Evolutionary conservation across 805 yeast species (phyloP), one percentile per base, ranked within the genome.

Genomic region (Starmerella khaoyaiensis): DNA sequence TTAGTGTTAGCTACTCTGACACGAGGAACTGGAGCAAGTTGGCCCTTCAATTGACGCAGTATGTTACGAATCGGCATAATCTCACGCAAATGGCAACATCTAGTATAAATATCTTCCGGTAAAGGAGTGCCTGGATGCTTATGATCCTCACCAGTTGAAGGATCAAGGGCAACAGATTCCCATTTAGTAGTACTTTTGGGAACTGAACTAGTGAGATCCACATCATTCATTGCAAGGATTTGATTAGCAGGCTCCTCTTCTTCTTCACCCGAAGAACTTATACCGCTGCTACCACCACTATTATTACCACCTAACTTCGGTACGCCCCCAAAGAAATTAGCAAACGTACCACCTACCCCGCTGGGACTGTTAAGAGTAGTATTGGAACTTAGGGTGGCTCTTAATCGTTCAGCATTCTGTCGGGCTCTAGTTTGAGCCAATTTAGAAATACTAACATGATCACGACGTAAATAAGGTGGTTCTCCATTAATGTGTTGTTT

Each of bases 81-180:
- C 52, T 86, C 96, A 38, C 96, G 65, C 41, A 86, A 62, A 57
- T 86, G 96, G 55, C 96, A 86, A 57, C 96, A 87, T 46, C 96
- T 65, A 1, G 95, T 82, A 58, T 86, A 86, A 52, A 87, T 65
- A 31, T 74, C 68, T 49, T 82, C 39, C 11, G 39, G 39, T n/a
- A n/a, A n/a, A n/a, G n/a, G n/a, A n/a, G n/a, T n/a, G n/a, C n/a
- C n/a, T n/a, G n/a, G n/a, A n/a, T n/a, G n/a, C n/a, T n/a, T n/a
- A n/a, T n/a, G n/a, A n/a, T n/a, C n/a, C n/a, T n/a, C n/a, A n/a
- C n/a, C n/a, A n/a, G n/a, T n/a, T n/a, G n/a, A n/a, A n/a, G n/a
- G n/a, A n/a, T n/a, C n/a, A n/a, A n/a, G n/a, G n/a, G n/a, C 26
- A n/a, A n/a, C 26, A 23, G 11, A 11, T n/a, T 16, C 21, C 35